These are phyloP conservation scores for Cryomyces minteri DNA, from an alignment of 495 filamentous ascomycete genomes.

Conservation along the genomic window DNA sequence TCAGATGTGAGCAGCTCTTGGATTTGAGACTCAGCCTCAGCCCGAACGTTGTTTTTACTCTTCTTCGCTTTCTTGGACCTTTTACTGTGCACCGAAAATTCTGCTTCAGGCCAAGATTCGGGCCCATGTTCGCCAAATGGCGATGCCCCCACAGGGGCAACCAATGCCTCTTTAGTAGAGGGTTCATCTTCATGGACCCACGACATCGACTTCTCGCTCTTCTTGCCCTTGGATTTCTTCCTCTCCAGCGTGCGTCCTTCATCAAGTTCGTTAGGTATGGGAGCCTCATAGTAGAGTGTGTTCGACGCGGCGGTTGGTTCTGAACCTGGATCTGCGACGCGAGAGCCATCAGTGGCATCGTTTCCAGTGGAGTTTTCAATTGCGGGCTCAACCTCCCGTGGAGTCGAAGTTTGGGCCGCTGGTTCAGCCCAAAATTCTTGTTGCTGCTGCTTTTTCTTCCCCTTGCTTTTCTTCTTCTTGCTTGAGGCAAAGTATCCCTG, in stretches of 20 bases:
- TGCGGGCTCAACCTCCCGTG: no score
- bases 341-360: background rate
- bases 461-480: background rate
- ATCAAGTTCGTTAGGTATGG: no score
- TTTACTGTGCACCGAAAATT: slow-evolving; percentile 2
- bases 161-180: background rate
- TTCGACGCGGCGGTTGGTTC: background rate
- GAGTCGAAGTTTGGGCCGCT: background rate
- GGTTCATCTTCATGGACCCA: background rate
- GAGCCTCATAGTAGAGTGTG: no score
- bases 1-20: no score
- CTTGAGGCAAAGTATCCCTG: background rate
- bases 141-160: no score
- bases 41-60: slow-evolving; percentile 5
- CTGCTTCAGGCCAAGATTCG: background rate
- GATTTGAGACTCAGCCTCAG: background rate
- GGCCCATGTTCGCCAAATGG: no score
- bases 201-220: background rate
- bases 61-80: slow-evolving; percentile 16
- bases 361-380: background rate
- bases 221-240: slow-evolving; percentile 10
- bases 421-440: background rate
- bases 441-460: background rate
- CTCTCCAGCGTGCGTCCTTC: background rate
- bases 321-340: no score